Evolutionary conservation across 176 grass and related monocot genomes (phyloP), one percentile per base, ranked within the genome.

Genomic region (Carex cristatella): DNA sequence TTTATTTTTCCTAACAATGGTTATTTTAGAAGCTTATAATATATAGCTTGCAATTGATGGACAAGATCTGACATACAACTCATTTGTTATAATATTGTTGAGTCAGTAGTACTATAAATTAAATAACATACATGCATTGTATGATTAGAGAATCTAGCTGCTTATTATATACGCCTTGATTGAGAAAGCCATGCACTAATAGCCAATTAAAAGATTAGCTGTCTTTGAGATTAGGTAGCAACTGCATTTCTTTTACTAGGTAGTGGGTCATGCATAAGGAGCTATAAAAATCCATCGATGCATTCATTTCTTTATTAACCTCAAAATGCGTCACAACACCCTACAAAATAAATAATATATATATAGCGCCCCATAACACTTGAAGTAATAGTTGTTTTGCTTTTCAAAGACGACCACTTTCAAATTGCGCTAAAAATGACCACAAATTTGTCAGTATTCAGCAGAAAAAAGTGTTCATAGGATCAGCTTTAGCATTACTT

Each of bases 81-180:
- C 59, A 83, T 83, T 64, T 67, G 44, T 83, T 83, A 67, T 69
- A 67, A 69, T 69, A 37, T 33, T 79, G 12, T 83, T 83, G 61
- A 83, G 59, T 49, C 42, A 53, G 61, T 82, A 27, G 38, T 56
- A 53, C 61, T 66, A 83, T 69, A 83, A 55, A 23, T 23, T 23
- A 23, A 83, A 83, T 55, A 69, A 49, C 56, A 31, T 68, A 56
- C 13, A 83, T 67, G 81, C 44, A 68, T 67, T 28, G 81, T 83
- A 83, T 83, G 62, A 83, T 83, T 83, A 83, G 81, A 65, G 81
- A 83, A 83, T 83, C 81, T 66, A 83, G 81, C 49, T 83, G 19
- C 19, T 83, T 83, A 83, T 83, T 83, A 83, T 83, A 83, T 82
- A 65, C 79, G 23, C 79, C 79, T 82, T 82, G 79, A 82, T 65